Percentiles rank a stretch among this genome's conserved stretches.
Conservation (phyloP, 257 asterid genomes). For the Linaria vulgaris region DNA sequence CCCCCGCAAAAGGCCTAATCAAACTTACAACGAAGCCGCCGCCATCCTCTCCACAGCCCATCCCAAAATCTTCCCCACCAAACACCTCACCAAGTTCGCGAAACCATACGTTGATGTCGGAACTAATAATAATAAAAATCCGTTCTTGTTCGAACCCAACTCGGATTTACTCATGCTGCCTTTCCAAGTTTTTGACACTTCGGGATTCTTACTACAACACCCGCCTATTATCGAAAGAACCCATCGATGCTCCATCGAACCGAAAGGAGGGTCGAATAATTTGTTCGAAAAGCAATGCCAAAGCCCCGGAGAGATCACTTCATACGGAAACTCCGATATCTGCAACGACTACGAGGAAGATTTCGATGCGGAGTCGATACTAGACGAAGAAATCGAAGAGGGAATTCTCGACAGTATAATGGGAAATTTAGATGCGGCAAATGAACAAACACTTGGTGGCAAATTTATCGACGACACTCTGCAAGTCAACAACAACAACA, state of each 20-base stretch:
- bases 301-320: conserved; percentile 66
- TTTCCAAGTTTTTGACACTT: conserved; percentile 35
- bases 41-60: conserved; percentile 83
- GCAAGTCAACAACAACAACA: conserved; percentile 21
- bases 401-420: conserved; percentile 82
- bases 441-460: conserved; percentile 21
- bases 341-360: conserved; percentile 47
- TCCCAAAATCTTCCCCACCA: conserved; percentile 69
- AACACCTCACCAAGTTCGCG: conserved; percentile 38
- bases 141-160: conserved; percentile 43
- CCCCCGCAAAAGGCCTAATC: conserved; percentile 87
- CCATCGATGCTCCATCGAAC: conserved; percentile 23
- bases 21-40: conserved; percentile 87
- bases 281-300: conserved; percentile 44
- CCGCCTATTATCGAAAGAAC: conserved; percentile 35
- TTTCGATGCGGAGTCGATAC: conserved; percentile 74
- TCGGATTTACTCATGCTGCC: conserved; percentile 64
- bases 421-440: conserved; percentile 48
- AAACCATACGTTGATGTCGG: conserved; percentile 29
- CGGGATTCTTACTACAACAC: conserved; percentile 40
- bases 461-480: not conserved
- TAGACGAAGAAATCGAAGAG: conserved; percentile 80
- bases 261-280: conserved; percentile 26
- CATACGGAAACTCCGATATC: conserved; percentile 29
- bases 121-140: not conserved